Base-by-base conservation (phyloP, 192 early-diverging fungal species). In the Coemansia sp. region DNA sequence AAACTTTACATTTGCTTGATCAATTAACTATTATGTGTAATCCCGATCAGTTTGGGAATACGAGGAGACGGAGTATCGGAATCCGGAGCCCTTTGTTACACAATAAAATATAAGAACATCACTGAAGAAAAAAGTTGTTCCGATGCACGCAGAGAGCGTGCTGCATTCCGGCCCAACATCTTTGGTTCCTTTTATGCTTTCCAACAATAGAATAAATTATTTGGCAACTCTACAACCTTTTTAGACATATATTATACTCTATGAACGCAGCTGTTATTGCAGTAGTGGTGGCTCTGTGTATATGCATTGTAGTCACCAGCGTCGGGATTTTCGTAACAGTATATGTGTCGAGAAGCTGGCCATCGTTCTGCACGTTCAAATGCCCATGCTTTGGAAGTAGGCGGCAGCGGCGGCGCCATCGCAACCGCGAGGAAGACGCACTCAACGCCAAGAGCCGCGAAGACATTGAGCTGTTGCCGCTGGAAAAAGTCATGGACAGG, bases 271-370 rank as follows among this genome's bases (percentile, higher is more conserved):
- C 67, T 6, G 56, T 58, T 17, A 56, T 71, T 47, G 69, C 67
- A 19, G 70, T 72, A 5, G 63, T 78, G 57, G 62, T 62, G 17
- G 67, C 67, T 6, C 14, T 71, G 5, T 71, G 70, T 31, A 48
- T 67, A 8, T 69, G 66, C 27, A 53, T 73, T 19, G 61, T 65
- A 1, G 43, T 72, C 7, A 19, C 51, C 2, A 51, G 38, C 14
- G 21, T 69, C 1, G 61, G 37, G 11, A 45, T 67, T 9, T 22
- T 61, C 22, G 38, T 78, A 55, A 54, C 67, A 0, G n/a, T 69
- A 14, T 39, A 62, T 25, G 22, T 62, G 31, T n/a, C 63, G 6
- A 53, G 57, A 7, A 47, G 70, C 8, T 21, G 37, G 21, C 48
- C 66, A 25, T 35, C 53, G 23, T 25, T 67, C 25, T 54, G 58